These are phyloP conservation scores for Rosa multiflora DNA, from an alignment of 306 rosid genomes.

Conservation along the genomic window DNA sequence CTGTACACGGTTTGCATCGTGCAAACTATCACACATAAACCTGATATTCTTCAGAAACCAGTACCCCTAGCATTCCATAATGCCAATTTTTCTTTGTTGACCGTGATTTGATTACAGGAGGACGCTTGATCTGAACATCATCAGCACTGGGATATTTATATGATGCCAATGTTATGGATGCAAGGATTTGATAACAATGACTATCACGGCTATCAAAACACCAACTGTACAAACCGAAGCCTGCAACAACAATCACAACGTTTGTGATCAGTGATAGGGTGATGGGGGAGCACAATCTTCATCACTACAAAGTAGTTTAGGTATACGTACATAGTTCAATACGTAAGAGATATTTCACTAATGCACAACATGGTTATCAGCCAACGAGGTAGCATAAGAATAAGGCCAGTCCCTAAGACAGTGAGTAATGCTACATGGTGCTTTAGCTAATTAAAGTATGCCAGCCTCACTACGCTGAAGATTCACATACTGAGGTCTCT, in stretches of 20 bases:
- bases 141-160: constrained; percentile 18
- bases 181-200: constrained; percentile 31
- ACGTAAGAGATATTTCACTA: not conserved
- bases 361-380: not conserved
- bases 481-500: not conserved
- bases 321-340: not conserved
- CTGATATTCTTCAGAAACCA: constrained; percentile 13
- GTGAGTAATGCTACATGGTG: not conserved
- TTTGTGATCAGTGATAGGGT: constrained; percentile 10
- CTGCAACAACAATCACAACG: constrained; percentile 44
- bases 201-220: constrained; percentile 30
- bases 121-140: constrained; percentile 25
- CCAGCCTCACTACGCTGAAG: not conserved
- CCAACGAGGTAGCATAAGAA: not conserved
- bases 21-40: constrained; percentile 21
- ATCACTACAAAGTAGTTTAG: not conserved
- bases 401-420: not conserved
- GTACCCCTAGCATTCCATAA: constrained; percentile 16
- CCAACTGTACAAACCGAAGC: constrained; percentile 59
- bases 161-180: constrained; percentile 8
- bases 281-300: not conserved
- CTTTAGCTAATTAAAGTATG: not conserved
- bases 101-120: constrained; percentile 4
- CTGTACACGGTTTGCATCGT: not conserved
- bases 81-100: constrained; percentile 2